phyloP scores from a whole-genome alignment of 495 filamentous ascomycete species.

The Penicillium lividum region DNA sequence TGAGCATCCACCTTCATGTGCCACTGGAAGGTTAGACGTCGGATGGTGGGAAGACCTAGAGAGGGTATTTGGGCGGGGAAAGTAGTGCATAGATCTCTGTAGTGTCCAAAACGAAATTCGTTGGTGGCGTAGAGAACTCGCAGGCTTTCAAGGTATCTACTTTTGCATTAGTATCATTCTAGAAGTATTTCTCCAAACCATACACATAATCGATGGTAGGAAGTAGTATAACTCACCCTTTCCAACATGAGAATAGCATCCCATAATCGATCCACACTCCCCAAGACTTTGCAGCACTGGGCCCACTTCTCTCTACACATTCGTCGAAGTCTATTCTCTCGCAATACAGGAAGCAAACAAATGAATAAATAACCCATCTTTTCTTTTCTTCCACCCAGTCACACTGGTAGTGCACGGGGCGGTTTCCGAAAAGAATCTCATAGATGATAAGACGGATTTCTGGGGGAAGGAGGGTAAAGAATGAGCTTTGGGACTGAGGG shows the following conservation, averaged over 20 bases:
- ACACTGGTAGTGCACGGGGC: constrained; percentile 1
- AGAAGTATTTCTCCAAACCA: not conserved
- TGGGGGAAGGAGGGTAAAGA: not conserved
- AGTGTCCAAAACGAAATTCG: not conserved
- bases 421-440: constrained; percentile 7
- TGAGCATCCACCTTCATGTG: not conserved
- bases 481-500: constrained; percentile 5
- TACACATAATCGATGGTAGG: not conserved
- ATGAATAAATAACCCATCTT: constrained; percentile 1
- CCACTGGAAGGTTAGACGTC: constrained; percentile 2
- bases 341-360: not conserved
- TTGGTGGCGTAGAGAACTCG: not conserved
- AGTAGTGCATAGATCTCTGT: not conserved
- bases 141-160: constrained; percentile 1
- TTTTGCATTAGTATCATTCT: not conserved
- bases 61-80: not conserved
- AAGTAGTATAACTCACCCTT: constrained; percentile 2
- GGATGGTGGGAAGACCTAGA: not conserved
- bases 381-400: not conserved
- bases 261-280: constrained; percentile 1
- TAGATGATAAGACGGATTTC: constrained; percentile 9
- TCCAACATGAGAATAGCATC: constrained; percentile 2
- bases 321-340: not conserved
- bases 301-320: not conserved
- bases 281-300: not conserved